A percentile compares a stretch with the other conserved stretches of the same genome.
Conservation (phyloP, 495 filamentous ascomycete genomes). For the Bombardia bombarda region DNA sequence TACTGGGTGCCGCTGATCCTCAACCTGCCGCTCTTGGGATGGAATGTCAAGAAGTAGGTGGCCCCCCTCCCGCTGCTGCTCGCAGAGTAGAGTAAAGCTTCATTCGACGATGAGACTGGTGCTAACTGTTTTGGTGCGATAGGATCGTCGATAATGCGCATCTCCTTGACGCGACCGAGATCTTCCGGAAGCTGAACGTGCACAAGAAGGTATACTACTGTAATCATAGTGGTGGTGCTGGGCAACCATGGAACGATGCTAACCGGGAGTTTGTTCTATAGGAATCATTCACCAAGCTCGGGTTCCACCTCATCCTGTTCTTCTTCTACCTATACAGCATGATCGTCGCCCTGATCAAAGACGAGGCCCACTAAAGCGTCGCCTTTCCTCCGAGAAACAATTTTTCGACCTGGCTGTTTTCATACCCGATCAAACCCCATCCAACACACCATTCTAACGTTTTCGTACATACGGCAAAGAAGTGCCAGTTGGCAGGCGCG, state of each 20-base stretch:
- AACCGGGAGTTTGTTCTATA: constrained; percentile 30
- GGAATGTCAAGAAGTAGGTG: constrained; percentile 93
- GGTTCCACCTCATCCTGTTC: constrained; percentile 98
- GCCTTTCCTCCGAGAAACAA: neutral
- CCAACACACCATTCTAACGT: no score
- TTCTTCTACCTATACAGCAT: constrained; percentile 99
- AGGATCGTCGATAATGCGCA: constrained; percentile 97
- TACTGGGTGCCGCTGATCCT: constrained; percentile 94
- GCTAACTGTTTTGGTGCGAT: constrained; percentile 8
- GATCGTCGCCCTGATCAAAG: constrained; percentile 96
- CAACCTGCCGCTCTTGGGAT: constrained; percentile 86
- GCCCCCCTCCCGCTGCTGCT: no score
- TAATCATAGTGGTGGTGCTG: neutral
- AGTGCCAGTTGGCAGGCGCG: no score
- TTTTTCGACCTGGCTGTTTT: no score
- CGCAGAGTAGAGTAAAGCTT: no score
- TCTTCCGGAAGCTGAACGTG: constrained; percentile 97
- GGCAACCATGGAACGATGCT: neutral
- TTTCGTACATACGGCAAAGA: no score
- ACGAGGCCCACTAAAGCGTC: constrained; percentile 68
- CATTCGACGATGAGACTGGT: neutral
- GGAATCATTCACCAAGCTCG: constrained; percentile 99
- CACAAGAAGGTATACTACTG: constrained; percentile 80
- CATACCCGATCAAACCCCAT: no score
- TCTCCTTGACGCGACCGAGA: constrained; percentile 95